Evolutionary conservation across 441 rosid genomes (phyloP).

Genomic region (Lepidium campestre): DNA sequence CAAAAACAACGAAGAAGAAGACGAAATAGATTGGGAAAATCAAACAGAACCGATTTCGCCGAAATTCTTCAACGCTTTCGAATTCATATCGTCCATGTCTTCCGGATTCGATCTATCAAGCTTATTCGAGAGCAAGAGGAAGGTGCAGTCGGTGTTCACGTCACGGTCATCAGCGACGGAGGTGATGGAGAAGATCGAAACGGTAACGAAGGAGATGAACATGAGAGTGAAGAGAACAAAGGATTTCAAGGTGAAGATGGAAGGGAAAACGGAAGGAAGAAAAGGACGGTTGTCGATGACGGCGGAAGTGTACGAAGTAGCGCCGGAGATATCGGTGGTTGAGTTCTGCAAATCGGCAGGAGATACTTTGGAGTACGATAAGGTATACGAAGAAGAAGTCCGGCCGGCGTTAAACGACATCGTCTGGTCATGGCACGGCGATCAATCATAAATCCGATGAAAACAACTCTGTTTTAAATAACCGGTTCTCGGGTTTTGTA

Average conservation of each 20-base stretch:
- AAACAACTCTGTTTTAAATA: neutral
- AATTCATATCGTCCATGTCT: slow-evolving; percentile 81
- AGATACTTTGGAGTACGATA: slow-evolving; percentile 69
- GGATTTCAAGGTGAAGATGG: slow-evolving; percentile 56
- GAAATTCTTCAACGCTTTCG: slow-evolving; percentile 72
- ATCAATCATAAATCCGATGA: neutral
- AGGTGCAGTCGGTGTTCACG: slow-evolving; percentile 54
- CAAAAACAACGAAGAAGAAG: neutral
- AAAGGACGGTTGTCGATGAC: slow-evolving; percentile 66
- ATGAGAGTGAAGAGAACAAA: slow-evolving; percentile 41
- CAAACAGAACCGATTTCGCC: slow-evolving; percentile 38
- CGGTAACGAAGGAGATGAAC: slow-evolving; percentile 45
- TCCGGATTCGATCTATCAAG: slow-evolving; percentile 75
- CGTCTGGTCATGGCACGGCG: slow-evolving; percentile 95
- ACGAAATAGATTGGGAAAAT: slow-evolving; percentile 8
- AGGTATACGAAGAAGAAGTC: slow-evolving; percentile 67
- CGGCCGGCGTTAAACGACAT: slow-evolving; percentile 83
- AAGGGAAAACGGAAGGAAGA: slow-evolving; percentile 59
- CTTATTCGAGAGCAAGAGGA: slow-evolving; percentile 54
- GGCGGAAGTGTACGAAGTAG: slow-evolving; percentile 85
- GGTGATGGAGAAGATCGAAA: slow-evolving; percentile 49
- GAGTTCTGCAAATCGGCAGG: slow-evolving; percentile 74
- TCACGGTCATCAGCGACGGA: slow-evolving; percentile 49
- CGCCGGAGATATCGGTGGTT: slow-evolving; percentile 74
- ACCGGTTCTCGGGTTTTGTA: slow-evolving; percentile 3